Evolutionary conservation across 2,329 filamentous ascomycete genomes (phyloP).

Genomic region (Beauveria sp.): DNA sequence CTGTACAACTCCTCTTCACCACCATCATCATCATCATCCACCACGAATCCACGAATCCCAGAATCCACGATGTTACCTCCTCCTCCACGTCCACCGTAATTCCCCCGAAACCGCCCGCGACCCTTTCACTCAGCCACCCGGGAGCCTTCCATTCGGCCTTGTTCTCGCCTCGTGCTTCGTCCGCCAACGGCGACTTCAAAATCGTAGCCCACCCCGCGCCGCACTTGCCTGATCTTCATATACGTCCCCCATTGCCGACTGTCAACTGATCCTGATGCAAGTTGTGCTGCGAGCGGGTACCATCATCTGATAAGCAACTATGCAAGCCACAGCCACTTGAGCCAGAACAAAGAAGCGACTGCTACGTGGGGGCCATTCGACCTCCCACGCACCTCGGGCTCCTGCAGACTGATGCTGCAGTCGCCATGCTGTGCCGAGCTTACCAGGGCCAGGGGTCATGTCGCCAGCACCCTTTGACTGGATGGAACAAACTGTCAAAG

Average conservation of each 20-base stretch:
- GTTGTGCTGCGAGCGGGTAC: background rate
- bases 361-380: too few relatives aligned
- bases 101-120: too few relatives aligned
- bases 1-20: too few relatives aligned
- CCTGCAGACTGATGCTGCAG: too few relatives aligned
- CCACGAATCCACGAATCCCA: too few relatives aligned
- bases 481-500: background rate
- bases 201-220: background rate
- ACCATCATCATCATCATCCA: too few relatives aligned
- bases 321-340: background rate
- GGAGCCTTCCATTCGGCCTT: constrained; percentile 3
- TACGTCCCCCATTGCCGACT: too few relatives aligned
- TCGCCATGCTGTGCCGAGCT: background rate
- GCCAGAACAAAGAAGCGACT: too few relatives aligned
- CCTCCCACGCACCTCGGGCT: too few relatives aligned
- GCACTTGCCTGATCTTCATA: too few relatives aligned
- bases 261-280: background rate
- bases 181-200: background rate
- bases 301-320: constrained; percentile 7
- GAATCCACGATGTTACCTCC: background rate
- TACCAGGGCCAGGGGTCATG: background rate
- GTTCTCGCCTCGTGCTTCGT: background rate
- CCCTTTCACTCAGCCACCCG: background rate
- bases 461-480: background rate
- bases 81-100: background rate